Base-by-base conservation (phyloP, 441 rosid species). In the Biscutella laevigata region DNA sequence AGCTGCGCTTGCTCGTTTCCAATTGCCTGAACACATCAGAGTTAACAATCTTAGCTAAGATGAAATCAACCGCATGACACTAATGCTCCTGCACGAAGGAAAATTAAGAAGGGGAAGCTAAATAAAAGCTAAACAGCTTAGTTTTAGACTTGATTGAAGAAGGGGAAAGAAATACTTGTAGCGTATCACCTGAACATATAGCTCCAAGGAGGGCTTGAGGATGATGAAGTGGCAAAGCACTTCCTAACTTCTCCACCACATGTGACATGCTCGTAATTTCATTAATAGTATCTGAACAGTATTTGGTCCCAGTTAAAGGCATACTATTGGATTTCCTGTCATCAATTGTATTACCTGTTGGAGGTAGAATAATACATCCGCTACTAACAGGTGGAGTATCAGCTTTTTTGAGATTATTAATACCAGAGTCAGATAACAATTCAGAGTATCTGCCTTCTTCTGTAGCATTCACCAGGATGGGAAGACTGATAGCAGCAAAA, bases 1-100 rank as follows among this genome's bases (percentile, higher is more conserved):
- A 64, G 94, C 83, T 52, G 59, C 70, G 66, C 68, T 76, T 58
- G 96, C 95, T 64, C 95, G 91, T 69, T 77, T 88, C 96, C 96
- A 86, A 55, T 80, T 79, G 48, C 98, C 98, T 92, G 70, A 68
- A 76, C 67, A 83, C 64, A 77, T 65, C 62, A 65, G 67, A 71
- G 71, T 57, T 62, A 54, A 66, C 51, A 74, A 59, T 53, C 59
- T 70, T 64, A 64, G 74, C 59, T 36, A 59, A 52, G 57, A 62
- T 44, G 64, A 57, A 46, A 75, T 66, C 49, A 64, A 61, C 39
- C 53, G 55, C 68, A 53, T 35, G 56, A 67, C 66, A 58, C 49
- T 33, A 56, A 66, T 49, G 68, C 52, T 52, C 61, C 55, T 57
- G 68, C 73, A 69, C 40, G 60, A 53, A 54, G 66, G 53, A 50